Conservation (phyloP, 2,329 filamentous ascomycete species). For the Aspergillus nomiae region DNA sequence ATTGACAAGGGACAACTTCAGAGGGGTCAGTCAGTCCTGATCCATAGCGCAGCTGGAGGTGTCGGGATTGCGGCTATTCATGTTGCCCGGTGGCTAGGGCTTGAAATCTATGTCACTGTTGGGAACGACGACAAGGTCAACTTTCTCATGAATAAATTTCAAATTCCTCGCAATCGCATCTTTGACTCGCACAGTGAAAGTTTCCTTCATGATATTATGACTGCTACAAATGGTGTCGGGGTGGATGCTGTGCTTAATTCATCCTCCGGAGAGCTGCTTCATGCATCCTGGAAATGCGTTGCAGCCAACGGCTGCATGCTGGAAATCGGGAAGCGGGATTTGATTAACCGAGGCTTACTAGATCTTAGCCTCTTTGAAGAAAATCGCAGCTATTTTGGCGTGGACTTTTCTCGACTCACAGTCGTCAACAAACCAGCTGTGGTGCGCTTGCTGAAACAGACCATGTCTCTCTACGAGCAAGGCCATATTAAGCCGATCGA, state of each 20-base stretch:
- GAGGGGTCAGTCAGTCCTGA: slow-evolving; percentile 9
- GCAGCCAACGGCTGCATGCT: slow-evolving; percentile 14
- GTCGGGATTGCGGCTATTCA: slow-evolving; percentile 15
- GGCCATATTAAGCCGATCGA: slow-evolving; percentile 17
- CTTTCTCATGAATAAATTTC: not conserved
- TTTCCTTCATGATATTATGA: slow-evolving; percentile 16
- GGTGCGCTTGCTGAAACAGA: not conserved
- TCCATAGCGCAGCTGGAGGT: slow-evolving; percentile 16
- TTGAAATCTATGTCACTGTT: slow-evolving; percentile 9
- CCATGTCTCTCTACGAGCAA: not conserved
- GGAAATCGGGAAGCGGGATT: slow-evolving; percentile 26
- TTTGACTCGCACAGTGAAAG: slow-evolving; percentile 6
- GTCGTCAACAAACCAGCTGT: slow-evolving; percentile 6
- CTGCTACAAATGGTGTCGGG: slow-evolving; percentile 14
- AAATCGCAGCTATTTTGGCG: slow-evolving; percentile 12
- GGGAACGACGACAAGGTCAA: not conserved
- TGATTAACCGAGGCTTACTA: slow-evolving; percentile 26
- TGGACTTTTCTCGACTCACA: slow-evolving; percentile 4
- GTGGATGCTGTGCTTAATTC: slow-evolving; percentile 29
- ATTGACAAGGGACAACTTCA: not conserved
- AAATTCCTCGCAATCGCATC: not conserved
- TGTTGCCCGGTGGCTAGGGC: not conserved
- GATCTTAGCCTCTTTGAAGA: slow-evolving; percentile 4
- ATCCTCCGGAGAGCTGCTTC: slow-evolving; percentile 22
- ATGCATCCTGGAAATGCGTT: slow-evolving; percentile 29